A percentile compares a stretch with the other conserved stretches of the same genome.
Conservation (phyloP, 2,329 filamentous ascomycete genomes). For the Colletotrichum sansevieriae region DNA sequence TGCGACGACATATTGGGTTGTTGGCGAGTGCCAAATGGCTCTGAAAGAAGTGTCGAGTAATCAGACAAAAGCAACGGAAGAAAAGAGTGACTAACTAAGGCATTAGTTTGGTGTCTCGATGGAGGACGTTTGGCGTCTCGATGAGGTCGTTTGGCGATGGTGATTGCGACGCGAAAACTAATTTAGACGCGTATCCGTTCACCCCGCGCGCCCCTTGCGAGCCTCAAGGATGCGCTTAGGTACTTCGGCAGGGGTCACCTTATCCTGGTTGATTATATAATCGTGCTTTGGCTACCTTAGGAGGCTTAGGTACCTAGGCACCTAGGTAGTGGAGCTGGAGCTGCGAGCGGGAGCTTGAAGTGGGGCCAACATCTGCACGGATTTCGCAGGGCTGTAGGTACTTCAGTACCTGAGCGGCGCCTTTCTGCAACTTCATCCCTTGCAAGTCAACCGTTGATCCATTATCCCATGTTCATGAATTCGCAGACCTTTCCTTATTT, state of each 20-base stretch:
- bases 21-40: background rate
- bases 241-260: background rate
- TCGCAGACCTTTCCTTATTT: background rate
- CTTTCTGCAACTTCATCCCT: conserved; percentile 36
- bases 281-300: background rate
- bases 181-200: conserved; percentile 35
- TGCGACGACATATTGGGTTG: conserved; percentile 17
- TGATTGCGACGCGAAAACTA: conserved; percentile 25
- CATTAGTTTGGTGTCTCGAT: background rate
- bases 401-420: background rate
- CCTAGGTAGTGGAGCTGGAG: conserved; percentile 5
- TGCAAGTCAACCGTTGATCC: conserved; percentile 29
- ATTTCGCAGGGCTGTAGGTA: conserved; percentile 1
- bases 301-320: no score
- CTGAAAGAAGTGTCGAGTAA: background rate
- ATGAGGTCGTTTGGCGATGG: background rate
- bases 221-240: background rate
- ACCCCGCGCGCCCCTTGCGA: conserved; percentile 29
- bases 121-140: background rate
- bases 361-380: conserved; percentile 23
- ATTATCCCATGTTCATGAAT: conserved; percentile 15
- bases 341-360: background rate
- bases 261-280: background rate
- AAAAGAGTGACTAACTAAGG: conserved; percentile 1
- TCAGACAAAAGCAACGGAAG: background rate